Percentiles rank a stretch among this genome's conserved stretches.
phyloP scores from a whole-genome alignment of 192 early-diverging fungal genomes.

The Backusella parvicylindrica region DNA sequence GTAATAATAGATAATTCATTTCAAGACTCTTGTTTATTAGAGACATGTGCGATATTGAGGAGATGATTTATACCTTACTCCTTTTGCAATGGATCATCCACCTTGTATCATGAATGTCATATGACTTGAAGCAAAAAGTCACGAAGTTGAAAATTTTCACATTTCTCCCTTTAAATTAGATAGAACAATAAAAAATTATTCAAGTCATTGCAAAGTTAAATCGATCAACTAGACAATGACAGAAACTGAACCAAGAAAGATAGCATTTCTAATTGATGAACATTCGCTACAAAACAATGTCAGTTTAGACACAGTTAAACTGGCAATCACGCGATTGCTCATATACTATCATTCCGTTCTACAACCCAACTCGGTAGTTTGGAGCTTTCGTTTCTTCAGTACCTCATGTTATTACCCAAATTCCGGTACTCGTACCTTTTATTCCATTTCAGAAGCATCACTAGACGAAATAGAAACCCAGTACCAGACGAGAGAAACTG shows the following conservation, averaged over 20 bases:
- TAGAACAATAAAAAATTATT: background rate
- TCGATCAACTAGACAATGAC: background rate
- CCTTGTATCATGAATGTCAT: background rate
- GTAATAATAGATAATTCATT: background rate
- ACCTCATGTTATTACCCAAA: background rate
- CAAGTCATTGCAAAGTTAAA: background rate
- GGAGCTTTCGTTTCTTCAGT: background rate
- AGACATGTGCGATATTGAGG: background rate
- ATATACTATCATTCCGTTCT: background rate
- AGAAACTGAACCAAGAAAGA: background rate
- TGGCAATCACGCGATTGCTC: background rate
- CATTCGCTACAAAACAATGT: background rate
- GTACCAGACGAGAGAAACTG: background rate
- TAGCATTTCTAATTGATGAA: background rate
- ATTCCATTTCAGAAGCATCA: background rate
- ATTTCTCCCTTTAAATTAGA: background rate
- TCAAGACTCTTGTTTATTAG: background rate
- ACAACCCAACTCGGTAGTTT: background rate
- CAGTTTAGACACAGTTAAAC: background rate
- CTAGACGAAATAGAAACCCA: background rate
- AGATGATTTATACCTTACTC: background rate
- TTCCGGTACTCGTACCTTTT: background rate
- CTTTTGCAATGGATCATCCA: background rate
- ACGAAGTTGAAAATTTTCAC: background rate
- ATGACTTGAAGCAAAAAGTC: background rate